These are phyloP conservation scores for Penicillium pancosmium DNA, from an alignment of 495 filamentous ascomycete species.

Conservation along the genomic window DNA sequence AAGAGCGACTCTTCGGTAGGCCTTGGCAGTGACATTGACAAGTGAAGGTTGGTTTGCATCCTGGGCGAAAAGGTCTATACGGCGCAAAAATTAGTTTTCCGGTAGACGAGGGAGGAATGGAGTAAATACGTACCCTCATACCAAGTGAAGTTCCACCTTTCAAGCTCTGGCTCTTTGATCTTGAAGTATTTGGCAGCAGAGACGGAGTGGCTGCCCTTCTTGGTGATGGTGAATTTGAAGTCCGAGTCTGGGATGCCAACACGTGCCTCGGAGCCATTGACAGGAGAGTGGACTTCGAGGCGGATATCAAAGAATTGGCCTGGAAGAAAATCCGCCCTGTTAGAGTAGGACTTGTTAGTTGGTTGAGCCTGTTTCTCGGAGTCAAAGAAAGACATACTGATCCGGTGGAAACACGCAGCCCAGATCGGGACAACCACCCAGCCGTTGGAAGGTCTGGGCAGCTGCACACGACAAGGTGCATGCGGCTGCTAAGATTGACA, in stretches of 20 bases:
- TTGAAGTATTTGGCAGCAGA: constrained; percentile 62
- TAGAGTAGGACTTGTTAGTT: background rate
- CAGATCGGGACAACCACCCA: constrained; percentile 70
- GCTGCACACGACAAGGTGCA: constrained; percentile 24
- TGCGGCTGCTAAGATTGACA: constrained; percentile 24
- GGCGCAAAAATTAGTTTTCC: constrained; percentile 8
- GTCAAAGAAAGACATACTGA: constrained; percentile 47
- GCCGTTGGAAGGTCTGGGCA: constrained; percentile 69
- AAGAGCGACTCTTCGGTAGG: constrained; percentile 66
- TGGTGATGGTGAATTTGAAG: constrained; percentile 70
- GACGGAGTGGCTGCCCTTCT: constrained; percentile 51
- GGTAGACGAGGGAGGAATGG: too few relatives aligned
- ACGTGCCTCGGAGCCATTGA: constrained; percentile 72
- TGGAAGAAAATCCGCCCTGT: constrained; percentile 66
- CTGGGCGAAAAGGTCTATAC: constrained; percentile 66
- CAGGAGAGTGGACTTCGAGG: constrained; percentile 73
- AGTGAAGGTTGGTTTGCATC: constrained; percentile 64
- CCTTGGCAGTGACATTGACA: constrained; percentile 72
- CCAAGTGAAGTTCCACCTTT: constrained; percentile 73
- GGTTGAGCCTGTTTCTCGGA: background rate
- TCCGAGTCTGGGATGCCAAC: constrained; percentile 63
- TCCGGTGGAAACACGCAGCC: constrained; percentile 77
- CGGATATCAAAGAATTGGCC: constrained; percentile 78
- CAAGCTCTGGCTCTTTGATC: constrained; percentile 60
- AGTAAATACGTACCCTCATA: constrained; percentile 54